A percentile compares a stretch with the other conserved stretches of the same genome.
phyloP scores from a whole-genome alignment of 2,329 filamentous ascomycete genomes.

The Talaromyces sp. region DNA sequence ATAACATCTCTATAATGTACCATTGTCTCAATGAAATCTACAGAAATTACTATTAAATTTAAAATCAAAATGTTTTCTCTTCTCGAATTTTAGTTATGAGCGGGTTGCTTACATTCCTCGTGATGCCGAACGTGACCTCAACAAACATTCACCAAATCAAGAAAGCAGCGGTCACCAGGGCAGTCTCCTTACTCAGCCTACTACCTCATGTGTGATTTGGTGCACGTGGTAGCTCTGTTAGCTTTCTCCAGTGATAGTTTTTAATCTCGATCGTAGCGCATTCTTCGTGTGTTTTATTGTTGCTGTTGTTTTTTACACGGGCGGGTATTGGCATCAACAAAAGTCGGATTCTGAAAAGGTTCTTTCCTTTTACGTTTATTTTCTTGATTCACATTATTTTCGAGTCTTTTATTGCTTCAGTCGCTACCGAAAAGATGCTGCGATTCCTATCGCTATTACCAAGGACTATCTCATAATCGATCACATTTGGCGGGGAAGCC shows the following conservation, averaged over 20 bases:
- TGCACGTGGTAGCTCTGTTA: neutral
- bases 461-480: neutral
- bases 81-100: neutral
- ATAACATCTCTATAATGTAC: neutral
- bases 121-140: constrained; percentile 2
- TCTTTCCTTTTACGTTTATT: neutral
- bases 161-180: constrained; percentile 2
- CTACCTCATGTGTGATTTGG: neutral
- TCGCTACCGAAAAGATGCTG: constrained; percentile 4
- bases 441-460: neutral
- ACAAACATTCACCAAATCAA: neutral
- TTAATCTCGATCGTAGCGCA: neutral
- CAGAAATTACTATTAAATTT: neutral
- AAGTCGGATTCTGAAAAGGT: neutral
- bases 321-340: neutral
- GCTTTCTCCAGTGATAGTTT: neutral
- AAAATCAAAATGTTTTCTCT: neutral
- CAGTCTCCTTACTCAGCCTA: constrained; percentile 1
- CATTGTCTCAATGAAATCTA: too few relatives aligned
- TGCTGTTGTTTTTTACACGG: neutral
- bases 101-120: neutral
- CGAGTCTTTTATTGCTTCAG: constrained; percentile 17
- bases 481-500: neutral
- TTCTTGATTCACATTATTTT: neutral
- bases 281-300: neutral